phyloP scores from a whole-genome alignment of 164 flowering plant genomes.

The Taxillus chinensis region DNA sequence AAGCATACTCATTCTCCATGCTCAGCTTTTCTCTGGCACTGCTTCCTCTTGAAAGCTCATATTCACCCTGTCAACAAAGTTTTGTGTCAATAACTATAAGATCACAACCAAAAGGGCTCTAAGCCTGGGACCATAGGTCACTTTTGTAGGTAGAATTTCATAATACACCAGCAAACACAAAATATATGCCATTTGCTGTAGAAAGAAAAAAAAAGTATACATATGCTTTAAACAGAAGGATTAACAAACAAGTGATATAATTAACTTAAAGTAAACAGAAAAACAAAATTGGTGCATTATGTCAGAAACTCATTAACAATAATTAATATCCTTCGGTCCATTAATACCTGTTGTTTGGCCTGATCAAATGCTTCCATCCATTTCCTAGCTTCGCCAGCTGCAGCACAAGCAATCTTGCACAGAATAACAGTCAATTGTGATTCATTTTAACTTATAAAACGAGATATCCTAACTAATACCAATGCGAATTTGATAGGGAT shows the following conservation, averaged over 20 bases:
- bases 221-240: too few species aligned
- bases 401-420: constrained; percentile 85
- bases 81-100: neutral
- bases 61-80: constrained; percentile 48
- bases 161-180: too few species aligned
- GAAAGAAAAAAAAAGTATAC: too few species aligned
- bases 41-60: constrained; percentile 56
- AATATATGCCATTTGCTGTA: too few species aligned
- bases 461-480: neutral
- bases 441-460: neutral
- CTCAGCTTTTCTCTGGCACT: constrained; percentile 49
- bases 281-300: too few species aligned
- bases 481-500: neutral
- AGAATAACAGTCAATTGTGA: constrained; percentile 6
- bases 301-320: neutral
- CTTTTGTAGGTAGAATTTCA: too few species aligned
- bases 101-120: too few species aligned
- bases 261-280: too few species aligned
- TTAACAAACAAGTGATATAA: too few species aligned
- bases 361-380: constrained; percentile 98
- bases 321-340: neutral
- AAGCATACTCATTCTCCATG: constrained; percentile 66
- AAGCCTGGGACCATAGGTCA: too few species aligned
- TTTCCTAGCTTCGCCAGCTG: constrained; percentile 70
- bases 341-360: constrained; percentile 77